phyloP scores from a whole-genome alignment of 352 stramenopile genomes.

The Globisporangium uncinulatum region DNA sequence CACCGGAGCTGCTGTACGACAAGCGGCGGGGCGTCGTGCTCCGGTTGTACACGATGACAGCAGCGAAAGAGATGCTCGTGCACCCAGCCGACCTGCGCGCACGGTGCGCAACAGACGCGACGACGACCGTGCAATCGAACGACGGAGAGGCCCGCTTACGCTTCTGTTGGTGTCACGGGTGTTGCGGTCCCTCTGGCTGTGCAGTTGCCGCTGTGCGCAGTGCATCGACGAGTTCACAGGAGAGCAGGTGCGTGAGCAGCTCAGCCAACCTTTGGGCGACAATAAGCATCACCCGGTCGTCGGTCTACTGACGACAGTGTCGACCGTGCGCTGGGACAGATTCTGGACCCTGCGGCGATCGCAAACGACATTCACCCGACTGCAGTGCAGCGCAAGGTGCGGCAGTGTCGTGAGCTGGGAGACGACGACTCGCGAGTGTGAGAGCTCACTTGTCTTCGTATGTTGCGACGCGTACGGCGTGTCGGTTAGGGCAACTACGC shows the following conservation, averaged over 20 bases:
- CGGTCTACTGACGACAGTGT: not conserved
- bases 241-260: constrained; percentile 43
- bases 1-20: constrained; percentile 76
- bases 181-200: not conserved
- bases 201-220: constrained; percentile 75
- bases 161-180: not conserved
- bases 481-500: constrained; percentile 95
- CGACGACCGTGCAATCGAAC: not conserved
- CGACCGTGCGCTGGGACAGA: constrained; percentile 20
- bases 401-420: not conserved
- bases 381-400: constrained; percentile 77
- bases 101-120: constrained; percentile 24
- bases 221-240: constrained; percentile 87
- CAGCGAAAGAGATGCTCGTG: constrained; percentile 69
- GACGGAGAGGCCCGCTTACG: not conserved
- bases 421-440: not conserved
- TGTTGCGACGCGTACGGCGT: constrained; percentile 11
- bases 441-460: not conserved
- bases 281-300: not conserved
- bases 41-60: constrained; percentile 61
- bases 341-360: constrained; percentile 68
- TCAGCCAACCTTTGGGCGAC: not conserved
- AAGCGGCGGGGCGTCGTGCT: constrained; percentile 75
- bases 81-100: constrained; percentile 71
- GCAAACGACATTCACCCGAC: constrained; percentile 76